Evolutionary conservation across 345 rosid species (phyloP).

Genomic region (Fremontodendron californicum): DNA sequence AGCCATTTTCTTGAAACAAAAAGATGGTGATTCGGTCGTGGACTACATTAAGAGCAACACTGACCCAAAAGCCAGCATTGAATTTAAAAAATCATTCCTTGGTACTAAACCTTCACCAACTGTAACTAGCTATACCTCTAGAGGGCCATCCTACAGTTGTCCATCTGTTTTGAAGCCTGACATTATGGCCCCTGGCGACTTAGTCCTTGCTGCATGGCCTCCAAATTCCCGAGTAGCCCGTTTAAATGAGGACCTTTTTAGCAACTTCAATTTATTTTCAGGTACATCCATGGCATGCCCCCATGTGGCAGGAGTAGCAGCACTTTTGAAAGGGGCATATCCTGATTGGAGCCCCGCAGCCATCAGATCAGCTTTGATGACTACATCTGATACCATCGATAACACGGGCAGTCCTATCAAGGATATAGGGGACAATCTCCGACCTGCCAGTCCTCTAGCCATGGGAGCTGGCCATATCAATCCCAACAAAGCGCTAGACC

Average conservation of each 20-base stretch:
- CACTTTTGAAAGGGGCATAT: not conserved
- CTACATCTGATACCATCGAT: not conserved
- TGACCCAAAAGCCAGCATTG: conserved; percentile 31
- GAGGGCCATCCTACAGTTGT: conserved; percentile 48
- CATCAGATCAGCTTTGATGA: not conserved
- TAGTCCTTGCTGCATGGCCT: not conserved
- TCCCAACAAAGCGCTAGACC: not conserved
- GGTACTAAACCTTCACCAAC: conserved; percentile 36
- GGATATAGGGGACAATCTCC: not conserved
- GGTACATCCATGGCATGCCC: conserved; percentile 3
- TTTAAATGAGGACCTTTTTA: not conserved
- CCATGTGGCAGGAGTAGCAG: not conserved
- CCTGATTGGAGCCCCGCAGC: not conserved
- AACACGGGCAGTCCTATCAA: not conserved
- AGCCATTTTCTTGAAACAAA: conserved; percentile 24
- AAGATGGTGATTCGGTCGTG: conserved; percentile 28
- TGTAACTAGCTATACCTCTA: conserved; percentile 44
- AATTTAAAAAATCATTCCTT: conserved; percentile 30
- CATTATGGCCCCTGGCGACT: not conserved
- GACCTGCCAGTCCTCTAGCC: not conserved
- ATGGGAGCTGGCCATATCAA: not conserved
- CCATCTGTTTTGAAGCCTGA: not conserved
- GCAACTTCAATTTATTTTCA: not conserved
- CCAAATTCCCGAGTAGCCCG: not conserved
- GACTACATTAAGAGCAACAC: conserved; percentile 32